Evolutionary conservation across 108 stramenopile genomes (phyloP).

Genomic region (Schizochytrium sp.): DNA sequence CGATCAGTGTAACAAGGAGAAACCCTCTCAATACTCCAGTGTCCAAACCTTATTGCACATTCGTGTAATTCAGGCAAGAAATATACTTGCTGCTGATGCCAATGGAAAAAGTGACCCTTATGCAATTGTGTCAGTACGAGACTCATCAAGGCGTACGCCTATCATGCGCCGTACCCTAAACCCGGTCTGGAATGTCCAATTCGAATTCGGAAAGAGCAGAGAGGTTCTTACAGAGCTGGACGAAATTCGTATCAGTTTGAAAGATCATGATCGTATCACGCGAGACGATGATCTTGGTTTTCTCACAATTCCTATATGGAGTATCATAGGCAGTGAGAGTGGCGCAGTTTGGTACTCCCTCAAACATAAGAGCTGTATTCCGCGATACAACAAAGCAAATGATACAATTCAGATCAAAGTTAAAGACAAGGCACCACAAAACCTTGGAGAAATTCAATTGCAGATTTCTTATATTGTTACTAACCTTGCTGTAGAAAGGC

Average conservation of each 20-base stretch:
- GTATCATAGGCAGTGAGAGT: constrained; percentile 1
- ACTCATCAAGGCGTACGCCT: not conserved
- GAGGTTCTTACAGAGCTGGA: constrained; percentile 32
- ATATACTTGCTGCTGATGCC: constrained; percentile 9
- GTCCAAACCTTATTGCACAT: constrained; percentile 36
- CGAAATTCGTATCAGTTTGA: not conserved
- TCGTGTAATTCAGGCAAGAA: constrained; percentile 24
- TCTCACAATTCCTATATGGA: constrained; percentile 30
- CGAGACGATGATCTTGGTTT: constrained; percentile 47
- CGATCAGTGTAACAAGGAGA: not conserved
- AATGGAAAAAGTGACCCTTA: constrained; percentile 57
- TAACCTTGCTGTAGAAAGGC: not conserved
- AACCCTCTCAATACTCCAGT: not conserved
- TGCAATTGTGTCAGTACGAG: constrained; percentile 22
- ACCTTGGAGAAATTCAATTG: constrained; percentile 37
- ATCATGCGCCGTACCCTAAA: not conserved
- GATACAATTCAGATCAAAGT: not conserved
- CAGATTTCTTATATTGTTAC: not conserved
- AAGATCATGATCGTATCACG: constrained; percentile 14
- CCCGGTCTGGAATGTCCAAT: constrained; percentile 33
- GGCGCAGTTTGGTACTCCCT: constrained; percentile 39
- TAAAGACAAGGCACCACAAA: not conserved
- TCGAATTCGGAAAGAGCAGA: constrained; percentile 33
- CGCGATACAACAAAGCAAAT: constrained; percentile 2
- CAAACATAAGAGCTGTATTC: not conserved